phyloP scores from a whole-genome alignment of 805 yeast species.

The Candida verbasci region DNA sequence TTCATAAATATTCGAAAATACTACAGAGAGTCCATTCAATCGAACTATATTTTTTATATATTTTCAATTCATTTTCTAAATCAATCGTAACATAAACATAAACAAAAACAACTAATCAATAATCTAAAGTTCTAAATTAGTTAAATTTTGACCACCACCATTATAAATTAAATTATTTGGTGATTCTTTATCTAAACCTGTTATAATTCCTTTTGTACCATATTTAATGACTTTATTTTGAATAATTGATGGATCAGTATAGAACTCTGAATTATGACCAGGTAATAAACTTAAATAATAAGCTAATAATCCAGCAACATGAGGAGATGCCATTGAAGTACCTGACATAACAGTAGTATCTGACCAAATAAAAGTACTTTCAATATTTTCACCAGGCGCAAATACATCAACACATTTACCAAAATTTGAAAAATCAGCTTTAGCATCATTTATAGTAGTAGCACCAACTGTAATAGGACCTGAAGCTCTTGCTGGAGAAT shows the following conservation, averaged over 20 bases:
- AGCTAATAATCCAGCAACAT: conserved; percentile 51
- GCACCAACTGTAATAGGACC: conserved; percentile 53
- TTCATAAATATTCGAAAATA: too few relatives aligned
- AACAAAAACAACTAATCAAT: not conserved
- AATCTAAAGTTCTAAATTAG: conserved; percentile 34
- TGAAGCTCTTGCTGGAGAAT: conserved; percentile 59
- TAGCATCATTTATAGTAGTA: conserved; percentile 38
- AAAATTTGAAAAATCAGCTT: conserved; percentile 51
- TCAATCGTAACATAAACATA: not conserved
- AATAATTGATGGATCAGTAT: conserved; percentile 48
- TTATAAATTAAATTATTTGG: conserved; percentile 59
- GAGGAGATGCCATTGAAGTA: conserved; percentile 64
- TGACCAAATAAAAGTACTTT: conserved; percentile 54
- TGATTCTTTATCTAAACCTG: conserved; percentile 45
- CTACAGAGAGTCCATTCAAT: too few relatives aligned
- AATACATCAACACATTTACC: conserved; percentile 51
- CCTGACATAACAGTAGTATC: conserved; percentile 55
- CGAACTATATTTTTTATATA: too few relatives aligned
- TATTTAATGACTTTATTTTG: conserved; percentile 49
- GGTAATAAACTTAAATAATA: conserved; percentile 57
- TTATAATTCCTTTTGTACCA: conserved; percentile 46
- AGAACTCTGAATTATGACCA: conserved; percentile 44
- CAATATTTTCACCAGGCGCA: conserved; percentile 54
- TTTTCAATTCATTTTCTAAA: not conserved
- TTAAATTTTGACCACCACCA: conserved; percentile 54